These are phyloP conservation scores for Shiraia bambusicola DNA, from an alignment of 2,329 filamentous ascomycete species.

Conservation along the genomic window DNA sequence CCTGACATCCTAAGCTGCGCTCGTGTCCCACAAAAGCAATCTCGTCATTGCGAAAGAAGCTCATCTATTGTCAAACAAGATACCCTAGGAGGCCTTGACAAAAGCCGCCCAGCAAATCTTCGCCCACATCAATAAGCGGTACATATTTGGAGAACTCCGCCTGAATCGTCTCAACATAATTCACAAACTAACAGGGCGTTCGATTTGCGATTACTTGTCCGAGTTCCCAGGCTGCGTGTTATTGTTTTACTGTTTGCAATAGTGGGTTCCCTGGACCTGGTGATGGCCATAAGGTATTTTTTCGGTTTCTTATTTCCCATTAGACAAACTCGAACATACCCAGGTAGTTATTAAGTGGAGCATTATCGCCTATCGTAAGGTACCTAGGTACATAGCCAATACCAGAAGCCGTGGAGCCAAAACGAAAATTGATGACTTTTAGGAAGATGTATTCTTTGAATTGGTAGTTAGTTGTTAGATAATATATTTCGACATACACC, in stretches of 20 bases:
- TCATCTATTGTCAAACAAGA: constrained; percentile 5
- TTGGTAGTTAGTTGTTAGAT: too few relatives aligned
- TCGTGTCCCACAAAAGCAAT: constrained; percentile 12
- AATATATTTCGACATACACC: too few relatives aligned
- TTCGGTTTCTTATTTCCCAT: too few relatives aligned
- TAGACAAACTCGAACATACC: too few relatives aligned
- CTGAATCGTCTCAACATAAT: constrained; percentile 45
- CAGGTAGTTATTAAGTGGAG: too few relatives aligned
- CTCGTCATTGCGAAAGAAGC: constrained; percentile 12
- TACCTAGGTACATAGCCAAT: too few relatives aligned
- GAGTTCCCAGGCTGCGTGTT: constrained; percentile 9
- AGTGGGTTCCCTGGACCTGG: neutral
- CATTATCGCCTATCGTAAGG: too few relatives aligned
- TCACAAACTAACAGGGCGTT: constrained; percentile 7
- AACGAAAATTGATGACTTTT: too few relatives aligned
- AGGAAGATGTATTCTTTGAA: too few relatives aligned
- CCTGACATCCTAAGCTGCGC: constrained; percentile 14
- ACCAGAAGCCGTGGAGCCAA: too few relatives aligned
- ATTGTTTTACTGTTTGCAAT: constrained; percentile 8
- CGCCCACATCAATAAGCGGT: constrained; percentile 39
- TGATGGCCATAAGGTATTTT: too few relatives aligned
- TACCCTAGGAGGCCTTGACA: constrained; percentile 9
- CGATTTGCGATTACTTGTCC: constrained; percentile 5
- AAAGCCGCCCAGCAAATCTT: constrained; percentile 7
- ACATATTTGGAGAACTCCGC: constrained; percentile 48